These are phyloP conservation scores for Rhamnella rubrinervis DNA, from an alignment of 331 rosid species.

Conservation along the genomic window DNA sequence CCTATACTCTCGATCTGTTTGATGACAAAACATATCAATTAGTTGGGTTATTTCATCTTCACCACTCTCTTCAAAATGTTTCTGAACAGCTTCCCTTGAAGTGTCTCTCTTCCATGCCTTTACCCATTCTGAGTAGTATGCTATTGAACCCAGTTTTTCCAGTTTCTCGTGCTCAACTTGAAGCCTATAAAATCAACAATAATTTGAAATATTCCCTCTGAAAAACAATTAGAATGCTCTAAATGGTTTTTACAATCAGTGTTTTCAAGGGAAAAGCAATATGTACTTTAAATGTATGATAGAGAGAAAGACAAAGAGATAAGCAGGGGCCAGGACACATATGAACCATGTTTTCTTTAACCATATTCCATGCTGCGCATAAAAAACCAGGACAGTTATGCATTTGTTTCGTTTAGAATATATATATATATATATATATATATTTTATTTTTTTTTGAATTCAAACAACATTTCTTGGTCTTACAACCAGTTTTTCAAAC, in stretches of 20 bases:
- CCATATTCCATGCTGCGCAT: not conserved
- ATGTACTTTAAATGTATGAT: not conserved
- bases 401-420: no score
- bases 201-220: slow-evolving; percentile 9
- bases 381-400: no score
- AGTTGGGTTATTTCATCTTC: slow-evolving; percentile 84
- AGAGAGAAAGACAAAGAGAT: not conserved
- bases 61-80: slow-evolving; percentile 93
- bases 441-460: no score
- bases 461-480: no score
- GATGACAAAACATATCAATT: slow-evolving; percentile 79
- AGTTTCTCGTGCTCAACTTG: slow-evolving; percentile 76
- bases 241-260: not conserved
- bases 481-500: no score
- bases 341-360: not conserved
- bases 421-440: no score
- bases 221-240: slow-evolving; percentile 4
- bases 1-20: slow-evolving; percentile 92
- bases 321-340: slow-evolving; percentile 12
- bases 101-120: slow-evolving; percentile 87
- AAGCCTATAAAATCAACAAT: slow-evolving; percentile 52
- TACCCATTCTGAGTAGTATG: slow-evolving; percentile 96
- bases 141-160: slow-evolving; percentile 61
- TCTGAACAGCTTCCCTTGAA: slow-evolving; percentile 76
- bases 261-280: not conserved